These are phyloP conservation scores for Stemphylium lycopersici DNA, from an alignment of 2,329 filamentous ascomycete genomes.

Conservation along the genomic window DNA sequence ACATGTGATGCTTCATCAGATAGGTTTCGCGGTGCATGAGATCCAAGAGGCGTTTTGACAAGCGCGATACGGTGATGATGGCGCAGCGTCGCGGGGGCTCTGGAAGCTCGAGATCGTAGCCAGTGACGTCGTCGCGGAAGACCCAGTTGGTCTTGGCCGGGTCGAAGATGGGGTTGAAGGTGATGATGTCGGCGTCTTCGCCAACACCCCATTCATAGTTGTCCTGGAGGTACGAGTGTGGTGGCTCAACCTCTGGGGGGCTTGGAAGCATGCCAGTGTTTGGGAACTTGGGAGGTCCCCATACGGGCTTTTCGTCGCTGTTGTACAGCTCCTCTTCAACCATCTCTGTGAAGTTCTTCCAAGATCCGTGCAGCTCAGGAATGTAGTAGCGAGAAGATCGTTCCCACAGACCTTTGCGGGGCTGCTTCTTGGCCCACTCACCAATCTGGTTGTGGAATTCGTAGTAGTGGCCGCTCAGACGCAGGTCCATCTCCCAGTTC, in stretches of 20 bases:
- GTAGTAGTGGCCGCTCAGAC: conserved; percentile 82
- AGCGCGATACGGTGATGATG: conserved; percentile 77
- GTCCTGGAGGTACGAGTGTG: conserved; percentile 64
- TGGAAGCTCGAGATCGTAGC: conserved; percentile 62
- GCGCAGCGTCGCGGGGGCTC: conserved; percentile 74
- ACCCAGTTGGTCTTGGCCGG: conserved; percentile 75
- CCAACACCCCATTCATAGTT: conserved; percentile 77
- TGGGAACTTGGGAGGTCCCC: conserved; percentile 63
- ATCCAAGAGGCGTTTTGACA: conserved; percentile 73
- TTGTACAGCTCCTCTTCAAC: conserved; percentile 66
- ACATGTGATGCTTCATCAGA: conserved; percentile 72
- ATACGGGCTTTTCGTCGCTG: conserved; percentile 61
- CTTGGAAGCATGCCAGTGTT: conserved; percentile 60
- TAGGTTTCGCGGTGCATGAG: conserved; percentile 80
- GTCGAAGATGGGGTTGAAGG: conserved; percentile 80
- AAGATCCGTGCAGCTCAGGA: conserved; percentile 70
- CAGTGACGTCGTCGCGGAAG: conserved; percentile 70
- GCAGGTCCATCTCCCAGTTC: conserved; percentile 91
- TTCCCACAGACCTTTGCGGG: conserved; percentile 76
- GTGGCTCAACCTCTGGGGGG: conserved; percentile 69
- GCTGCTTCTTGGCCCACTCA: conserved; percentile 70
- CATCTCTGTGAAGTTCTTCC: conserved; percentile 68
- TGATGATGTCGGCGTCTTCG: conserved; percentile 76
- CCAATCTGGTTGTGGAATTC: conserved; percentile 73
- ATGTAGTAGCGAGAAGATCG: conserved; percentile 76